Evolutionary conservation across 1,284 basidiomycete species (phyloP).

Genomic region (Trametes polyzona): DNA sequence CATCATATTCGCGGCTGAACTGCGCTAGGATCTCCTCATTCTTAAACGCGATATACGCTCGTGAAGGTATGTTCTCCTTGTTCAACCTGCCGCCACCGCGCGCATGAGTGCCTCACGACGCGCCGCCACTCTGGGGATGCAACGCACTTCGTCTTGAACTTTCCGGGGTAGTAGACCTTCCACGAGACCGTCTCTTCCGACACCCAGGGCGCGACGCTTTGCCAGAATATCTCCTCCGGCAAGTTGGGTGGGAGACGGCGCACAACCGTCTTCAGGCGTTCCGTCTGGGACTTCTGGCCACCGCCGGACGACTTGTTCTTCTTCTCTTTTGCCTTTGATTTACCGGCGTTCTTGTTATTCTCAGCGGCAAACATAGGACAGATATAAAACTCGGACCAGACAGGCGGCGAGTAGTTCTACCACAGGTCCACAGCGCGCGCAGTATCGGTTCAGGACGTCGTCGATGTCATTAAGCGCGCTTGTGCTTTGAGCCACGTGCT

Average conservation of each 20-base stretch:
- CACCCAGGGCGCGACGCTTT: constrained; percentile 86
- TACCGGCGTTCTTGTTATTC: no score
- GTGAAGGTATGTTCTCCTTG: constrained; percentile 83
- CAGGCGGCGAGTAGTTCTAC: no score
- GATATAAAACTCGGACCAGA: no score
- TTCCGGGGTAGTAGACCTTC: constrained; percentile 72
- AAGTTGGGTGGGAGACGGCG: constrained; percentile 90
- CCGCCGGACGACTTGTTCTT: constrained; percentile 22
- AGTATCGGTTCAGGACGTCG: no score
- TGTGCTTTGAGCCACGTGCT: no score
- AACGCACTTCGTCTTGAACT: constrained; percentile 72
- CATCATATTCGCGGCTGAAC: constrained; percentile 89
- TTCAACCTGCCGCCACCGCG: constrained; percentile 51
- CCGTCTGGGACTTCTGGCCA: constrained; percentile 35
- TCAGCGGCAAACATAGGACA: no score
- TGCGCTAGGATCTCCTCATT: constrained; percentile 68
- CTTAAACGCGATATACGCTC: constrained; percentile 93
- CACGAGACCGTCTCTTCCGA: constrained; percentile 71
- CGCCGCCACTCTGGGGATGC: background rate
- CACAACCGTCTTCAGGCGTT: constrained; percentile 87
- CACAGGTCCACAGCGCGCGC: no score
- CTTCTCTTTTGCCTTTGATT: constrained; percentile 32
- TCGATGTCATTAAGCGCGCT: no score
- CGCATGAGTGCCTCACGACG: background rate
- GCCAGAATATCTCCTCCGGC: constrained; percentile 93